Percentiles rank a stretch among this genome's conserved stretches.
These are phyloP conservation scores for Globisporangium nunn DNA, from an alignment of 352 stramenopile species.

Conservation along the genomic window DNA sequence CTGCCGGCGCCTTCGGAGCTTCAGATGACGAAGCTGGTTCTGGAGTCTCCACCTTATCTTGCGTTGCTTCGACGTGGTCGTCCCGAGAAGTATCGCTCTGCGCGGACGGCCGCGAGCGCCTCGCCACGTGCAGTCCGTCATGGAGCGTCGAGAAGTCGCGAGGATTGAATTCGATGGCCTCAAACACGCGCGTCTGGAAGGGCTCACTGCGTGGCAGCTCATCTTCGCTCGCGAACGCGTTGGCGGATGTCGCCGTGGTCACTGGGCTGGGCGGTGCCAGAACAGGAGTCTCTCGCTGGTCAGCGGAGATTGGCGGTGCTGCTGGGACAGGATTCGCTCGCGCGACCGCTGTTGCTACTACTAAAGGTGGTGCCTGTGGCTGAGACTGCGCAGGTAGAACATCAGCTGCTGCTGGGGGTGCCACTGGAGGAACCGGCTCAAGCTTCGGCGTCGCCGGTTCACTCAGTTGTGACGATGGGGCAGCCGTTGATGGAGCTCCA, in stretches of 20 bases:
- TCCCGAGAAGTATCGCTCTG: background rate
- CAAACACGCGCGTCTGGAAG: constrained; percentile 37
- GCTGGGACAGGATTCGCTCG: background rate
- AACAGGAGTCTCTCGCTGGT: no score
- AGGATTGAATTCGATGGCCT: constrained; percentile 26
- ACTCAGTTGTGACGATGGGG: background rate
- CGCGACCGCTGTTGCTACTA: background rate
- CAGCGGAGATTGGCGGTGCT: background rate
- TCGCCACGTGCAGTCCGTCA: constrained; percentile 31
- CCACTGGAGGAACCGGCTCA: background rate
- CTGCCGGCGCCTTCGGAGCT: background rate
- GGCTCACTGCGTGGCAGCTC: background rate
- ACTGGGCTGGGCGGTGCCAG: background rate
- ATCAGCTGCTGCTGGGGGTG: background rate
- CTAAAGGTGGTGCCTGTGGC: background rate
- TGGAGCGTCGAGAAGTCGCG: constrained; percentile 35
- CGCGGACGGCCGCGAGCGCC: constrained; percentile 13
- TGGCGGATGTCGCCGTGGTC: background rate
- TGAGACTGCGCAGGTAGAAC: background rate
- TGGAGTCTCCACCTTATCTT: background rate
- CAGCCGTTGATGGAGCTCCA: background rate
- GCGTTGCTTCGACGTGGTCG: background rate
- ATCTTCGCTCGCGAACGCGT: constrained; percentile 5
- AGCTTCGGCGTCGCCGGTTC: background rate
- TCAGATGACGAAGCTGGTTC: background rate